These are phyloP conservation scores for Podospora conica DNA, from an alignment of 495 filamentous ascomycete genomes.

Conservation along the genomic window DNA sequence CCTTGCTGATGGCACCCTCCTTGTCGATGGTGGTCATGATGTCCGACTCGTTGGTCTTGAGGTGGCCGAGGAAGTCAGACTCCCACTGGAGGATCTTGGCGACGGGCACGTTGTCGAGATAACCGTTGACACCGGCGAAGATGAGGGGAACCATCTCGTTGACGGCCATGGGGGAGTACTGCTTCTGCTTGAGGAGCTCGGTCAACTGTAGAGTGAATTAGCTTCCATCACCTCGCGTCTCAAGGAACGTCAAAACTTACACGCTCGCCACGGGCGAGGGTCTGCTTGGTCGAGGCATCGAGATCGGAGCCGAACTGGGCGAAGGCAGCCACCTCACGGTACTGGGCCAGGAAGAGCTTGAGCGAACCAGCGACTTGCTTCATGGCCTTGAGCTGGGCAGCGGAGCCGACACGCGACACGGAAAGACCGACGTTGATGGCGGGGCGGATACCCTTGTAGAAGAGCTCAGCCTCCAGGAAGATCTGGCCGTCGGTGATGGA, in stretches of 20 bases:
- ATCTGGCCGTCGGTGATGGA: constrained; percentile 99
- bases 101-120: constrained; percentile 81
- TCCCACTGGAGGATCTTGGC: constrained; percentile 85
- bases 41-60: constrained; percentile 82
- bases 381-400: constrained; percentile 99
- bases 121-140: constrained; percentile 98
- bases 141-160: constrained; percentile 99
- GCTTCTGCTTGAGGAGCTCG: constrained; percentile 99
- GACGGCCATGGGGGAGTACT: constrained; percentile 98
- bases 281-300: constrained; percentile 98
- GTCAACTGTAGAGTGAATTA: constrained; percentile 50
- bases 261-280: constrained; percentile 96
- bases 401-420: constrained; percentile 98
- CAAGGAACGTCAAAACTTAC: constrained; percentile 45
- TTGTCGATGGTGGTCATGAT: constrained; percentile 84
- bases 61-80: constrained; percentile 83
- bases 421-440: constrained; percentile 99
- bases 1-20: constrained; percentile 95
- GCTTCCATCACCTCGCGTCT: constrained; percentile 27
- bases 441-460: constrained; percentile 99
- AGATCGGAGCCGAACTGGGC: constrained; percentile 99
- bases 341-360: constrained; percentile 99
- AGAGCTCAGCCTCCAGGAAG: constrained; percentile 98
- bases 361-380: constrained; percentile 99
- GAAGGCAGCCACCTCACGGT: constrained; percentile 99